A percentile compares a stretch with the other conserved stretches of the same genome.
These are phyloP conservation scores for Hymenoscyphus fraxineus DNA, from an alignment of 2,329 filamentous ascomycete genomes.

Conservation along the genomic window DNA sequence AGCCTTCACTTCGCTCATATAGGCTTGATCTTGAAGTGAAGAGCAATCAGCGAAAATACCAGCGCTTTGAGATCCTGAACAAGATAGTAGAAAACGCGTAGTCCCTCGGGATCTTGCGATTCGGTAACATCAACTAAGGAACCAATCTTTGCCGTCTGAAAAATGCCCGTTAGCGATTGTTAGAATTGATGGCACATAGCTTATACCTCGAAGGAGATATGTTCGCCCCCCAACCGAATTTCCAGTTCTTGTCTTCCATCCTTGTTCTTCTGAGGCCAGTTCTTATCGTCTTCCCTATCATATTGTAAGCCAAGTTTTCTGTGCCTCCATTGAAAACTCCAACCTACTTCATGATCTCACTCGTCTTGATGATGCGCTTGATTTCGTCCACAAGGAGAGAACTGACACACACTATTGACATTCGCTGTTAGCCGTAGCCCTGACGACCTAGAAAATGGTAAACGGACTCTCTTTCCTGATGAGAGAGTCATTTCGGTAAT, in stretches of 20 bases:
- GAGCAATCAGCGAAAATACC: slow-evolving; percentile 90
- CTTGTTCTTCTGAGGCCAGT: slow-evolving; percentile 99
- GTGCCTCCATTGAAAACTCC: neutral
- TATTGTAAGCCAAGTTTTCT: slow-evolving; percentile 27
- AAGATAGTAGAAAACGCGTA: slow-evolving; percentile 97
- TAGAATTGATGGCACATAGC: neutral
- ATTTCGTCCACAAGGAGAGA: slow-evolving; percentile 87
- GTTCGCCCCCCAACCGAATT: slow-evolving; percentile 87
- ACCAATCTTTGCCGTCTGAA: slow-evolving; percentile 93
- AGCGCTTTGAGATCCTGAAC: slow-evolving; percentile 96
- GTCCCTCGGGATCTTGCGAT: slow-evolving; percentile 89
- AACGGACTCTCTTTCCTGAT: slow-evolving; percentile 97
- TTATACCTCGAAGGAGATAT: slow-evolving; percentile 91
- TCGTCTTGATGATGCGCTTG: slow-evolving; percentile 93
- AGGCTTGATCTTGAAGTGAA: slow-evolving; percentile 95
- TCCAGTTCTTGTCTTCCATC: slow-evolving; percentile 95
- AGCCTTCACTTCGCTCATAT: slow-evolving; percentile 45
- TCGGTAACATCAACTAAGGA: slow-evolving; percentile 96
- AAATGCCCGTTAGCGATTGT: neutral
- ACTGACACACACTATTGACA: slow-evolving; percentile 82
- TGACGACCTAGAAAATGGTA: neutral
- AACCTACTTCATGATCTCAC: slow-evolving; percentile 90
- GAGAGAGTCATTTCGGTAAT: slow-evolving; percentile 96
- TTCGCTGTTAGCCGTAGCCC: slow-evolving; percentile 16
- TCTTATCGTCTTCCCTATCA: slow-evolving; percentile 87